These are phyloP conservation scores for Dioscorea zingiberensis DNA, from an alignment of 106 monocot species.

Conservation along the genomic window DNA sequence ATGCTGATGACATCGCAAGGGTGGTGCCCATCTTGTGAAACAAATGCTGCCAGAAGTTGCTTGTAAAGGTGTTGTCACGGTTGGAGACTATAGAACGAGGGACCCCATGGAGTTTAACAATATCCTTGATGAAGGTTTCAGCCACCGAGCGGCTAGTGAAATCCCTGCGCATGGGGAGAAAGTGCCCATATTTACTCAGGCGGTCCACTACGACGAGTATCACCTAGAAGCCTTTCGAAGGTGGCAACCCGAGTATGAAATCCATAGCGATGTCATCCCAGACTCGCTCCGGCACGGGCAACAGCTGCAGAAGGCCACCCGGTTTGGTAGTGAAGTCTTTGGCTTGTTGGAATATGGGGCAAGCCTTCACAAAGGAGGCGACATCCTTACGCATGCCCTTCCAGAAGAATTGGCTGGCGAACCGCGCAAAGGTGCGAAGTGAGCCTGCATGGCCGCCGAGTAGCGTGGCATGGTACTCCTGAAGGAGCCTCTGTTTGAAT, in stretches of 20 bases:
- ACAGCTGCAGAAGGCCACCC: slow-evolving; percentile 3
- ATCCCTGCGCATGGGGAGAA: slow-evolving; percentile 1
- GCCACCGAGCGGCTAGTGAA: slow-evolving; percentile 1
- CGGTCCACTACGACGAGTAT: slow-evolving; percentile 19
- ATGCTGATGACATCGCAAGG: neutral
- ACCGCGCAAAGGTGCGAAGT: neutral
- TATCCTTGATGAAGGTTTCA: neutral
- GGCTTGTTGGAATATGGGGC: neutral
- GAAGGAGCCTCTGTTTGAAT: too few relatives aligned
- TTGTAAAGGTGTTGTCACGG: slow-evolving; percentile 4
- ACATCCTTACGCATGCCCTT: neutral
- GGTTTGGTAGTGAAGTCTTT: neutral
- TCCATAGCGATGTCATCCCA: slow-evolving; percentile 16
- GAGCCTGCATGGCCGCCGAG: slow-evolving; percentile 1
- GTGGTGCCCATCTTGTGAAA: neutral
- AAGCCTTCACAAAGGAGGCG: neutral
- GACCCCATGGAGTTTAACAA: slow-evolving; percentile 16
- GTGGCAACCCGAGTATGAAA: slow-evolving; percentile 15
- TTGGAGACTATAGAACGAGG: slow-evolving; percentile 10
- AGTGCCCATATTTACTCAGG: slow-evolving; percentile 10
- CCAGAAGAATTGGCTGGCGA: slow-evolving; percentile 3
- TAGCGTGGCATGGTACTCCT: too few relatives aligned
- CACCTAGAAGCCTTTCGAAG: neutral
- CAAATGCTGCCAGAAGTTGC: slow-evolving; percentile 10
- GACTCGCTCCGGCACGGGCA: neutral